A percentile compares a stretch with the other conserved stretches of the same genome.
Conservation (phyloP, 345 rosid species). For the Melastoma malabathricum region DNA sequence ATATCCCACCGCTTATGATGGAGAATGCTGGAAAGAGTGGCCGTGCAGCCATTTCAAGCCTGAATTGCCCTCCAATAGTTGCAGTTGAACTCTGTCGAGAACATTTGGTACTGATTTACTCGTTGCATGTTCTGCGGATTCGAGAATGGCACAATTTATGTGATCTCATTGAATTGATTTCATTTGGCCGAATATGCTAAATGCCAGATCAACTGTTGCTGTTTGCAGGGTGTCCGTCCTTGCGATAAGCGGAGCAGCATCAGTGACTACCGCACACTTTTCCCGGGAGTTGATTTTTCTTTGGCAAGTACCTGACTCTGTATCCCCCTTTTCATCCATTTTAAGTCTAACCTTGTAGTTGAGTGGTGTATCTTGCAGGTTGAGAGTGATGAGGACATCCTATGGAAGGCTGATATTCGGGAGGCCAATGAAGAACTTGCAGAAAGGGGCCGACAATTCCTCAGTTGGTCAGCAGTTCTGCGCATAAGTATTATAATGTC, state of each 20-base stretch:
- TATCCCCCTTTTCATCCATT: too few species aligned
- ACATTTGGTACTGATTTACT: constrained; percentile 46
- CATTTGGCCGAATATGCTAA: too few species aligned
- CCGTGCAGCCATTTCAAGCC: constrained; percentile 75
- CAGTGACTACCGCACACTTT: constrained; percentile 70
- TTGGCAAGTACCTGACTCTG: constrained; percentile 43
- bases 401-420: constrained; percentile 76
- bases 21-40: constrained; percentile 80
- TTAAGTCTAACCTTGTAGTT: too few species aligned
- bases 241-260: constrained; percentile 68
- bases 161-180: too few species aligned
- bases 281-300: constrained; percentile 91
- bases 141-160: too few species aligned
- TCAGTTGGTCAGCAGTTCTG: constrained; percentile 39
- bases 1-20: constrained; percentile 67
- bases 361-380: constrained; percentile 24
- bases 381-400: constrained; percentile 58
- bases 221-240: constrained; percentile 79
- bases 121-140: too few species aligned
- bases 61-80: constrained; percentile 58
- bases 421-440: constrained; percentile 71
- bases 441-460: constrained; percentile 64
- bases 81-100: constrained; percentile 88
- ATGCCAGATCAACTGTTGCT: neutral
- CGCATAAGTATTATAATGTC: neutral